Percentiles rank a stretch among this genome's conserved stretches.
Evolutionary conservation across 495 filamentous ascomycete species (phyloP).

Genomic region (Neohortaea acidophila): DNA sequence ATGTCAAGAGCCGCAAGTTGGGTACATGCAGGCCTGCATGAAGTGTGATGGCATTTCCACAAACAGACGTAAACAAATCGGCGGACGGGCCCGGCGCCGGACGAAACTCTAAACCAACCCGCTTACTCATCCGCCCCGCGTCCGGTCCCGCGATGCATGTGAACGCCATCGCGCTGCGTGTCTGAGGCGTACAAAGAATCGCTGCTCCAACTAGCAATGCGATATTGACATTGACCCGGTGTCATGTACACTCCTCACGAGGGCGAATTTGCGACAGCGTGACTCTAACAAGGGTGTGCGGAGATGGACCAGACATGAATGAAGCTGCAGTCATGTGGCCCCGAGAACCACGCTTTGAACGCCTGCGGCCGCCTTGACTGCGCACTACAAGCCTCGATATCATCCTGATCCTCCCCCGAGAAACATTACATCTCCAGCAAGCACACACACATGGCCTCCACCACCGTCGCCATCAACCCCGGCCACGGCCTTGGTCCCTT

Average conservation of each 20-base stretch:
- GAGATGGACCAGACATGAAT: neutral
- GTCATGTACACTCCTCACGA: no score
- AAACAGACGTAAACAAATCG: no score
- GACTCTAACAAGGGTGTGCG: no score
- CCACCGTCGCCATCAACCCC: neutral
- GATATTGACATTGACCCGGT: no score
- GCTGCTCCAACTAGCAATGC: no score
- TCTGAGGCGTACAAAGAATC: no score
- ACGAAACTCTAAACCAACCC: neutral
- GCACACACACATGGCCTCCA: neutral
- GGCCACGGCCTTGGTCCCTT: conserved; percentile 1
- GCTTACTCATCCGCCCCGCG: neutral
- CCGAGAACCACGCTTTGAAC: neutral
- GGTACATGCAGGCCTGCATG: no score
- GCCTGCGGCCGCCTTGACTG: neutral
- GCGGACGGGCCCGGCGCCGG: neutral
- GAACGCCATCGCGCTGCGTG: no score
- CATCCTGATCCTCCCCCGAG: neutral
- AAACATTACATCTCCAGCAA: neutral
- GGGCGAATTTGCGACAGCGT: no score
- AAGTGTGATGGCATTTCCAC: no score
- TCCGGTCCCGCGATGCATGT: neutral
- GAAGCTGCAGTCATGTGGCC: neutral
- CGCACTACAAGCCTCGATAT: neutral
- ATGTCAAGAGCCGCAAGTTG: neutral